A percentile compares a stretch with the other conserved stretches of the same genome.
Evolutionary conservation across 106 monocot genomes (phyloP).

Genomic region (Dendrobium officinale): DNA sequence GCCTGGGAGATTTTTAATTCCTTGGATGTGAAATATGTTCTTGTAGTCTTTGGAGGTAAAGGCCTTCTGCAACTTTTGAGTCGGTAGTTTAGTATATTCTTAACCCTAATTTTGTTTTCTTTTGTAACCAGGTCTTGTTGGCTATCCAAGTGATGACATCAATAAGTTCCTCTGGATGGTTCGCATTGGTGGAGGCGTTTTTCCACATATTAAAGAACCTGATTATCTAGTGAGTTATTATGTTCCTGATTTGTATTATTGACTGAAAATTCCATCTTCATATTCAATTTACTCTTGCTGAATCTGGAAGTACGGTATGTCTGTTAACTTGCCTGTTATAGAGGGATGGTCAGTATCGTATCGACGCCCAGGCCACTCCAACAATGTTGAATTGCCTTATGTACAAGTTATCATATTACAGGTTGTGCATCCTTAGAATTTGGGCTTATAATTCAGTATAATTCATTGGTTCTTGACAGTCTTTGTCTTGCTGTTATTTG

Average conservation of each 20-base stretch:
- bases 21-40: conserved; percentile 98
- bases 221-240: conserved; percentile 90
- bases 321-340: conserved; percentile 12
- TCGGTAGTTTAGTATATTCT: not conserved
- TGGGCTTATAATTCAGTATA: not conserved
- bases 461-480: not conserved
- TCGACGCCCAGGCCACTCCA: conserved; percentile 89
- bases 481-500: not conserved
- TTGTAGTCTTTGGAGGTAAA: conserved; percentile 95
- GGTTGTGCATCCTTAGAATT: conserved; percentile 22
- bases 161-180: conserved; percentile 99
- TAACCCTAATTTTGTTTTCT: not conserved
- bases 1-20: conserved; percentile 96
- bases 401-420: conserved; percentile 99
- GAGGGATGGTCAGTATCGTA: conserved; percentile 95
- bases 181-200: conserved; percentile 97
- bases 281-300: not conserved
- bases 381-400: conserved; percentile 98
- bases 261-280: not conserved
- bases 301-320: not conserved
- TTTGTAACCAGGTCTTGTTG: conserved; percentile 75
- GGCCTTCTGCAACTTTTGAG: not conserved
- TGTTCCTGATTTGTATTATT: not conserved
- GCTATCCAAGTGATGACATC: conserved; percentile 98
- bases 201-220: conserved; percentile 97